These are phyloP conservation scores for Beta lomatogona DNA, from an alignment of 179 eudicot genomes.

Conservation along the genomic window DNA sequence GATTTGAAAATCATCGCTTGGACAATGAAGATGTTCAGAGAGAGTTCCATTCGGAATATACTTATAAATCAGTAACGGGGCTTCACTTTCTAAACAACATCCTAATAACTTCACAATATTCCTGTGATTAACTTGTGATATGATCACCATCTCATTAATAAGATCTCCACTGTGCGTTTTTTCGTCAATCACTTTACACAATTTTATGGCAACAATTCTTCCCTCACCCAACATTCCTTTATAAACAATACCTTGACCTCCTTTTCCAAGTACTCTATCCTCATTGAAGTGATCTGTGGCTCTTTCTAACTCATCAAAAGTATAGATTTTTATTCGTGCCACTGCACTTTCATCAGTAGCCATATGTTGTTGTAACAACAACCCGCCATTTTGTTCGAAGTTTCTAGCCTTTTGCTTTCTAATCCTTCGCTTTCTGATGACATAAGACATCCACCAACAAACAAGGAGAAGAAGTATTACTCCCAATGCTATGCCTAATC, in stretches of 20 bases:
- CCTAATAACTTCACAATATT: slow-evolving; percentile 59
- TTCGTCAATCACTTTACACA: slow-evolving; percentile 13
- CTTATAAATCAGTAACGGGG: slow-evolving; percentile 55
- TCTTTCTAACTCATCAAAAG: slow-evolving; percentile 41
- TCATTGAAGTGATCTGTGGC: slow-evolving; percentile 56
- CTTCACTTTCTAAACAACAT: slow-evolving; percentile 58
- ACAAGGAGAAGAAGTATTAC: slow-evolving; percentile 28
- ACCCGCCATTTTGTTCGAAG: slow-evolving; percentile 44
- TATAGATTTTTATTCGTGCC: slow-evolving; percentile 40
- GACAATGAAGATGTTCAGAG: slow-evolving; percentile 38
- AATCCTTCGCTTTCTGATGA: slow-evolving; percentile 26
- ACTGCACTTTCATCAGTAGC: slow-evolving; percentile 30
- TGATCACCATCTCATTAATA: slow-evolving; percentile 54
- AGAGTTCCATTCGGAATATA: slow-evolving; percentile 52
- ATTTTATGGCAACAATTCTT: slow-evolving; percentile 10
- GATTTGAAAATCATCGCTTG: slow-evolving; percentile 37
- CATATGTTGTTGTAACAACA: slow-evolving; percentile 38
- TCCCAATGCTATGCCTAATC: slow-evolving; percentile 30
- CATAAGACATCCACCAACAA: slow-evolving; percentile 27
- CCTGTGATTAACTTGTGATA: slow-evolving; percentile 56
- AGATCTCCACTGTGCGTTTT: slow-evolving; percentile 39
- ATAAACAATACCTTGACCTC: slow-evolving; percentile 58
- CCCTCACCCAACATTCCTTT: slow-evolving; percentile 53
- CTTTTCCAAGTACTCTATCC: slow-evolving; percentile 58
- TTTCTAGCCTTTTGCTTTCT: slow-evolving; percentile 24